Conservation (phyloP, 225 moss, liverwort and hornwort genomes). For the Antitrichia curtipendula region DNA sequence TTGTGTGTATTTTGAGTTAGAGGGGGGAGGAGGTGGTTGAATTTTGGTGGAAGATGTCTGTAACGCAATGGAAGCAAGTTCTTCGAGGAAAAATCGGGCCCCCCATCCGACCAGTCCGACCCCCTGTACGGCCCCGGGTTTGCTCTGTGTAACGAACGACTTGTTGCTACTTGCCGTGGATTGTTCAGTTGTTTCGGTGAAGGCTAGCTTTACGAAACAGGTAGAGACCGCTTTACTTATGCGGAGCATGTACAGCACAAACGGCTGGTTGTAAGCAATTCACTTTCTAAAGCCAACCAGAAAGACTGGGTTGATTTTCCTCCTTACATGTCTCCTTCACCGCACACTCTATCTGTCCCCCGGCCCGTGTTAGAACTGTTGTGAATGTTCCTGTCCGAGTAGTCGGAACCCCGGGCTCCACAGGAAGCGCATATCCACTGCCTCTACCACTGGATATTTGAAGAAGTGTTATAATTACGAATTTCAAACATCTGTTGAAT, state of each 20-base stretch:
- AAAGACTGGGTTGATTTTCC: background rate
- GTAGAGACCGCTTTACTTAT: background rate
- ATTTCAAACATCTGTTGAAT: background rate
- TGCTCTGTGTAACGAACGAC: background rate
- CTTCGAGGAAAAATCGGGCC: too few relatives aligned
- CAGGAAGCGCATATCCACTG: too few relatives aligned
- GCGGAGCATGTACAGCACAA: background rate
- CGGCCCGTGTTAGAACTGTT: too few relatives aligned
- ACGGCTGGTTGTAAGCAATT: background rate
- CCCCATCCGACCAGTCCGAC: too few relatives aligned
- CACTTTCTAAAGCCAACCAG: background rate
- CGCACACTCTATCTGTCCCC: too few relatives aligned
- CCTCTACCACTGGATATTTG: too few relatives aligned
- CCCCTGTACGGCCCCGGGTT: background rate
- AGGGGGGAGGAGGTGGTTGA: background rate
- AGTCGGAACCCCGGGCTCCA: too few relatives aligned
- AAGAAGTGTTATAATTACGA: background rate
- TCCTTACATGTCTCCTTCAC: background rate
- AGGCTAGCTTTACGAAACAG: background rate
- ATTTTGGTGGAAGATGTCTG: too few relatives aligned
- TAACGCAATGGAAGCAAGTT: too few relatives aligned
- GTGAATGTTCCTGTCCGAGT: too few relatives aligned
- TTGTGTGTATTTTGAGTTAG: background rate
- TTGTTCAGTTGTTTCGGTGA: background rate
- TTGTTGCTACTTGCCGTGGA: background rate